Evolutionary conservation across 73 alveolate species (phyloP).

Genomic region (Durusdinium trenchii): DNA sequence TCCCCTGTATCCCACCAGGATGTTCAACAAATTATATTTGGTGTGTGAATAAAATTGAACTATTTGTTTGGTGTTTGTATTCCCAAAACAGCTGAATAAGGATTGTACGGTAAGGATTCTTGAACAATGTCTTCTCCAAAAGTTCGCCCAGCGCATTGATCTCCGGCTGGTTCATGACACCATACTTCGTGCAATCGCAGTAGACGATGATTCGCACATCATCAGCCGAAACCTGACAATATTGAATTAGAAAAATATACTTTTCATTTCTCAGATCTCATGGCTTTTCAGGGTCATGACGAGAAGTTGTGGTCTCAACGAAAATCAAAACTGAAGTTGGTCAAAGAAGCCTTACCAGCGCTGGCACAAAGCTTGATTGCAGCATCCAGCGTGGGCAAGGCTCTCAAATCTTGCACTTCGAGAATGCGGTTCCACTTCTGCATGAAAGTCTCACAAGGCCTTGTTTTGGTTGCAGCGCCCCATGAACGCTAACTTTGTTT

Average conservation of each 20-base stretch:
- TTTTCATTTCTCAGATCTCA: background rate
- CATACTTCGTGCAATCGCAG: constrained; percentile 13
- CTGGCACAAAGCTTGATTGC: background rate
- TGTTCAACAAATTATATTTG: no score
- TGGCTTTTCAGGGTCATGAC: no score
- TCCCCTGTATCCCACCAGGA: no score
- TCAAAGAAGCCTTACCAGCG: background rate
- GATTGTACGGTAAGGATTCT: background rate
- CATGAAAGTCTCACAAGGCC: background rate
- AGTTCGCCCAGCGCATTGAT: background rate
- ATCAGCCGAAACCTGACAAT: background rate
- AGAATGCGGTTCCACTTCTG: background rate
- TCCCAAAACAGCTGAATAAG: background rate
- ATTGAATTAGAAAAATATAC: background rate
- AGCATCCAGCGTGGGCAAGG: background rate
- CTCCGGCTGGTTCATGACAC: background rate
- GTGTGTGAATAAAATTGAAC: no score
- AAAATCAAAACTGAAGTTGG: background rate
- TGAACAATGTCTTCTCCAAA: background rate
- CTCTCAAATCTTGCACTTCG: background rate
- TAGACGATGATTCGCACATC: background rate
- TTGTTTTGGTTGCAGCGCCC: background rate
- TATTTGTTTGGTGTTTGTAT: background rate
- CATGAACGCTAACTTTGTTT: background rate
- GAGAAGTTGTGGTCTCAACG: no score